These are phyloP conservation scores for Penicillium hordei DNA, from an alignment of 2,329 filamentous ascomycete genomes.

Conservation along the genomic window DNA sequence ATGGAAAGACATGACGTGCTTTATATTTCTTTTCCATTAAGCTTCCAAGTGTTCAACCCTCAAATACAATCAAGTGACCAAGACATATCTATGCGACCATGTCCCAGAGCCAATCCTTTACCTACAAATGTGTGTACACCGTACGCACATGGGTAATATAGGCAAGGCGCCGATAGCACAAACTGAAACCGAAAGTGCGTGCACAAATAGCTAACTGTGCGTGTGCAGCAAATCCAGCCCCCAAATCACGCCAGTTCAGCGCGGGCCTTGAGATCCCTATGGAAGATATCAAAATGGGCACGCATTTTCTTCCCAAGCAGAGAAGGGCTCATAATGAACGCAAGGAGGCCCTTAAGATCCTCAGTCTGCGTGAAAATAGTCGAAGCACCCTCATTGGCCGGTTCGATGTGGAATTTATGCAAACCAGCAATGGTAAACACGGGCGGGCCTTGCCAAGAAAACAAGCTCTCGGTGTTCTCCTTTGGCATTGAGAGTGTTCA, in stretches of 20 bases:
- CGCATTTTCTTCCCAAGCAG: conserved; percentile 25
- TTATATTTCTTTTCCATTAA: background rate
- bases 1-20: background rate
- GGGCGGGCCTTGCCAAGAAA: conserved; percentile 32
- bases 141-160: background rate
- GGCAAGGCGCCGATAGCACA: background rate
- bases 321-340: conserved; percentile 25
- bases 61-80: background rate
- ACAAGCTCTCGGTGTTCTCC: conserved; percentile 26
- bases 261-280: conserved; percentile 25
- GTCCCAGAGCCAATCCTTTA: background rate
- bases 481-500: background rate
- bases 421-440: conserved; percentile 27
- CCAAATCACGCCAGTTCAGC: conserved; percentile 16
- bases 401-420: conserved; percentile 27
- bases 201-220: background rate
- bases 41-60: background rate
- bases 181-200: background rate
- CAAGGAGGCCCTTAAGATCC: conserved; percentile 21
- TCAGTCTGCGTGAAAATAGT: conserved; percentile 29
- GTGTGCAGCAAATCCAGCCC: background rate
- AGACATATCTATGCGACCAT: background rate
- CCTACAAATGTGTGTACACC: background rate
- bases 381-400: conserved; percentile 22
- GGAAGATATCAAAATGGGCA: conserved; percentile 23